Percentiles rank a stretch among this genome's conserved stretches.
Evolutionary conservation across 768 basidiomycete species (phyloP).

Genomic region (Hebeloma cylindrosporum): DNA sequence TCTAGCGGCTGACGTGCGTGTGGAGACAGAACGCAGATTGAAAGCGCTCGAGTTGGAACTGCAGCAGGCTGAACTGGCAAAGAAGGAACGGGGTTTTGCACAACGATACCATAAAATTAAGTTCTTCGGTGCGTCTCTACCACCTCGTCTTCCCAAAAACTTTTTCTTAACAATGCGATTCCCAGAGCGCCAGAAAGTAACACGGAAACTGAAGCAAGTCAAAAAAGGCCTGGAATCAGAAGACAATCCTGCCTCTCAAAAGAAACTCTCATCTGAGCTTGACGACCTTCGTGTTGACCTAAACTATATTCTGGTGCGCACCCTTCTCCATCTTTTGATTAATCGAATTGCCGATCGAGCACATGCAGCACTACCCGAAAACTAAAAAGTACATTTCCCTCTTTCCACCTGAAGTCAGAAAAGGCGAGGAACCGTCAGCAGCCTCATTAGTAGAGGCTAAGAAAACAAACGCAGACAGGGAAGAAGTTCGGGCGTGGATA

Average conservation of each 20-base stretch:
- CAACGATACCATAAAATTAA: slow-evolving; percentile 86
- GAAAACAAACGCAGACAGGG: slow-evolving; percentile 50
- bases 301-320: slow-evolving; percentile 79
- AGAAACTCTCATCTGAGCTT: slow-evolving; percentile 49
- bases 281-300: slow-evolving; percentile 77
- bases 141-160: neutral
- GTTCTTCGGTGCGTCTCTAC: slow-evolving; percentile 77
- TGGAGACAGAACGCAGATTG: slow-evolving; percentile 77
- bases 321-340: neutral
- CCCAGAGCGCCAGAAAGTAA: slow-evolving; percentile 86
- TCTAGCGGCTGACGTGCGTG: slow-evolving; percentile 80
- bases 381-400: slow-evolving; percentile 87
- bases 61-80: slow-evolving; percentile 55
- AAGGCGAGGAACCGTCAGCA: slow-evolving; percentile 29
- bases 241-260: slow-evolving; percentile 34
- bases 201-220: slow-evolving; percentile 71
- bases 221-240: slow-evolving; percentile 50
- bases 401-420: slow-evolving; percentile 70
- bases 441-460: slow-evolving; percentile 26
- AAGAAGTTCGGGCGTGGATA: slow-evolving; percentile 61
- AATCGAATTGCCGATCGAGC: neutral
- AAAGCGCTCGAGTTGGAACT: slow-evolving; percentile 77
- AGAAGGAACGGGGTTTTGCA: slow-evolving; percentile 73
- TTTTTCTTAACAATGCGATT: neutral
- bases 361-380: slow-evolving; percentile 75